phyloP scores from a whole-genome alignment of 768 basidiomycete genomes.

The Mycena galericulata region DNA sequence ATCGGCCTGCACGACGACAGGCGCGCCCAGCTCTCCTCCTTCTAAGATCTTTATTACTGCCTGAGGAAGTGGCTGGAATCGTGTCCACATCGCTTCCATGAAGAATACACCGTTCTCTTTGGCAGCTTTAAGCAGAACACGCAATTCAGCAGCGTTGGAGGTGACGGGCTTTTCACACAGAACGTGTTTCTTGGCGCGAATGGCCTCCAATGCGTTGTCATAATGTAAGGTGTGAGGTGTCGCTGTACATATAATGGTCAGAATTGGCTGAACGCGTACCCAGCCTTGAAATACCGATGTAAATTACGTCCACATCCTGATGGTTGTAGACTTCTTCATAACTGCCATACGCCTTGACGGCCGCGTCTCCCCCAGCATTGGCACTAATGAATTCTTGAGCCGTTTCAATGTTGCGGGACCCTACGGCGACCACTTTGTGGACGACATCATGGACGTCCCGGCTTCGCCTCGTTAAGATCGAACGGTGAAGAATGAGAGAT shows the following conservation, averaged over 20 bases:
- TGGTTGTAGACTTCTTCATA: slow-evolving; percentile 76
- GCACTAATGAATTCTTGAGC: slow-evolving; percentile 76
- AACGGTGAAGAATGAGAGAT: not conserved
- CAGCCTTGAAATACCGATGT: slow-evolving; percentile 64
- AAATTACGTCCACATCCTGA: slow-evolving; percentile 80
- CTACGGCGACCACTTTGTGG: slow-evolving; percentile 81
- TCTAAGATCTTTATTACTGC: slow-evolving; percentile 76
- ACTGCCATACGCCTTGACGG: slow-evolving; percentile 75
- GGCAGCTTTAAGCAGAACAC: slow-evolving; percentile 78
- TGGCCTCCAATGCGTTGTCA: slow-evolving; percentile 77
- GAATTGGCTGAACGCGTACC: not conserved
- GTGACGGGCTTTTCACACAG: slow-evolving; percentile 93
- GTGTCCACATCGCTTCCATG: slow-evolving; percentile 94
- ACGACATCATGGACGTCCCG: slow-evolving; percentile 73
- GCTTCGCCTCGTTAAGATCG: slow-evolving; percentile 47
- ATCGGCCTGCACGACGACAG: slow-evolving; percentile 79
- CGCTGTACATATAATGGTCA: slow-evolving; percentile 51
- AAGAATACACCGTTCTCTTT: slow-evolving; percentile 86
- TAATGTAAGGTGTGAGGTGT: slow-evolving; percentile 92
- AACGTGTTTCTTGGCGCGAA: slow-evolving; percentile 86
- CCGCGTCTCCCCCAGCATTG: slow-evolving; percentile 60
- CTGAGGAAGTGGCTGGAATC: slow-evolving; percentile 77
- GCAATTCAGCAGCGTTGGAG: slow-evolving; percentile 78
- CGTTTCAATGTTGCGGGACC: slow-evolving; percentile 76
- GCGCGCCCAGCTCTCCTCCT: slow-evolving; percentile 72